Evolutionary conservation across 257 asterid genomes (phyloP).

Genomic region (Agastache rugosa): DNA sequence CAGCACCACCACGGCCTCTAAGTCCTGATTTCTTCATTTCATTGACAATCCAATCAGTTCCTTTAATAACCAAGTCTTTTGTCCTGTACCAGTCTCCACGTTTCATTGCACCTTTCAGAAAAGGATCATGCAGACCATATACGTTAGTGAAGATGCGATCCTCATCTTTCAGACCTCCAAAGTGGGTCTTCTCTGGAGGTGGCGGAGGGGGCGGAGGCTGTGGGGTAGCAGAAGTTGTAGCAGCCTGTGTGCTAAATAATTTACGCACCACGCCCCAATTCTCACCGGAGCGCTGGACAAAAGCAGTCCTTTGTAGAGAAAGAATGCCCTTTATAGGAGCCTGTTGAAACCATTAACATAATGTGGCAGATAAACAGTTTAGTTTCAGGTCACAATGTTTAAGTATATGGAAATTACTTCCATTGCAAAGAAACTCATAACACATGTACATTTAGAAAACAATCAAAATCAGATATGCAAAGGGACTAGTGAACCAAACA

Average conservation of each 20-base stretch:
- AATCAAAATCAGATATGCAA: conserved; percentile 1
- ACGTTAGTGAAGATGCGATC: conserved; percentile 95
- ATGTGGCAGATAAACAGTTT: neutral
- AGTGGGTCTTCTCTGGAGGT: conserved; percentile 96
- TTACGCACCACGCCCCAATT: conserved; percentile 57
- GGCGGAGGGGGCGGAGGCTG: conserved; percentile 96
- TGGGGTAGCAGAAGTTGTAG: conserved; percentile 71
- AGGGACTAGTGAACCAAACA: conserved; percentile 10
- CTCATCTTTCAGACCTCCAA: conserved; percentile 97
- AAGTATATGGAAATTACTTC: neutral
- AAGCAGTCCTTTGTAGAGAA: conserved; percentile 61
- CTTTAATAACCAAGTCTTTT: conserved; percentile 89
- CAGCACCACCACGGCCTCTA: conserved; percentile 99
- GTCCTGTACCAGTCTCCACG: conserved; percentile 99
- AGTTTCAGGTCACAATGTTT: neutral
- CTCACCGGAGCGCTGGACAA: conserved; percentile 51
- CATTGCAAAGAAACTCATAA: neutral
- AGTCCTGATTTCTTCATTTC: conserved; percentile 98
- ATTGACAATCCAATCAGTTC: conserved; percentile 94
- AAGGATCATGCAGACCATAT: conserved; percentile 92
- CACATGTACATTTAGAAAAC: neutral
- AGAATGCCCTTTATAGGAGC: conserved; percentile 77
- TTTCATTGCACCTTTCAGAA: conserved; percentile 95
- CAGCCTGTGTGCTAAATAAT: conserved; percentile 81
- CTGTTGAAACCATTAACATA: conserved; percentile 49